These are phyloP conservation scores for Barnettozyma populi DNA, from an alignment of 805 yeast species.

Conservation along the genomic window DNA sequence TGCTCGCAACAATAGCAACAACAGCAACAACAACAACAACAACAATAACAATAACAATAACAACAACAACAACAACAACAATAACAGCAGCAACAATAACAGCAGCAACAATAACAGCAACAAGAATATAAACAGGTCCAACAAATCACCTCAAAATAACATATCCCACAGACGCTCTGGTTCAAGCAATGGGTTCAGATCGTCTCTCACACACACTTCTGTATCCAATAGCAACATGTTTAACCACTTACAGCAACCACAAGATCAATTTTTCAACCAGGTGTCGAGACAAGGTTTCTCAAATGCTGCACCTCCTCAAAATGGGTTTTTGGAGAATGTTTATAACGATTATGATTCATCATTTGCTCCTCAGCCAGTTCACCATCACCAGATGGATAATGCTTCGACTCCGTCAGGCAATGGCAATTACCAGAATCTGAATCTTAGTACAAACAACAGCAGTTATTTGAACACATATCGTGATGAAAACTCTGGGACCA, in stretches of 20 bases:
- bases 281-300: not conserved
- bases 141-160: slow-evolving; percentile 17
- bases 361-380: not conserved
- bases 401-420: slow-evolving; percentile 1
- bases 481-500: not conserved
- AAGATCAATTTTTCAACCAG: slow-evolving; percentile 2
- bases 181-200: slow-evolving; percentile 8
- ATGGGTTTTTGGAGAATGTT: slow-evolving; percentile 4
- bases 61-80: not conserved
- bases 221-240: not conserved
- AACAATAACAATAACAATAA: slow-evolving; percentile 8
- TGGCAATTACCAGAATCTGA: slow-evolving; percentile 1
- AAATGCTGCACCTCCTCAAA: not conserved
- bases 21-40: not conserved
- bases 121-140: slow-evolving; percentile 13
- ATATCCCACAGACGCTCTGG: slow-evolving; percentile 12
- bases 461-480: not conserved
- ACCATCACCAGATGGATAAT: not conserved
- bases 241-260: not conserved
- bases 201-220: not conserved
- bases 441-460: not conserved
- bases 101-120: slow-evolving; percentile 8
- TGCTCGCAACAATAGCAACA: slow-evolving; percentile 8
- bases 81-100: not conserved
- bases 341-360: slow-evolving; percentile 4